phyloP scores from a whole-genome alignment of 441 rosid genomes.

The Euphorbia schlechtendalii region DNA sequence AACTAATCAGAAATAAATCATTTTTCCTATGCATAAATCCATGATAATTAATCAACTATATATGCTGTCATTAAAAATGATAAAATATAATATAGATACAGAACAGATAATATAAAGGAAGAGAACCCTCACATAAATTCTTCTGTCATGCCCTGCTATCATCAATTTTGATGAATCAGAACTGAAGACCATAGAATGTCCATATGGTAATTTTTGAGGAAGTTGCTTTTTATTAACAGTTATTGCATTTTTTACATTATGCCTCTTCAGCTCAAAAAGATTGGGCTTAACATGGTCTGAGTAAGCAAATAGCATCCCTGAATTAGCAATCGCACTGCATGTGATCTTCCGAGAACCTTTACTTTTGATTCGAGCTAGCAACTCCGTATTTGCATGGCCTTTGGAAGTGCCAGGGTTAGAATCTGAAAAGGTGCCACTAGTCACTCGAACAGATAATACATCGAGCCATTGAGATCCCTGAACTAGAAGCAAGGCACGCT shows the following conservation, averaged over 20 bases:
- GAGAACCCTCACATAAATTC: conserved; percentile 63
- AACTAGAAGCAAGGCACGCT: conserved; percentile 64
- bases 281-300: conserved; percentile 68
- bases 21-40: too few species aligned
- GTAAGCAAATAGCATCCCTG: conserved; percentile 70
- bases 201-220: conserved; percentile 53
- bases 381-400: conserved; percentile 52
- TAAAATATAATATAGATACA: background rate
- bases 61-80: too few species aligned
- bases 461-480: conserved; percentile 62
- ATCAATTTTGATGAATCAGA: conserved; percentile 64
- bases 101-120: background rate
- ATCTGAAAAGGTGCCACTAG: conserved; percentile 25
- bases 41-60: too few species aligned
- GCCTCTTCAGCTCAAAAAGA: conserved; percentile 62
- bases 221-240: conserved; percentile 54
- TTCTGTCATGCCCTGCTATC: conserved; percentile 73
- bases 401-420: conserved; percentile 33
- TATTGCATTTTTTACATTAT: conserved; percentile 43
- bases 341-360: conserved; percentile 66
- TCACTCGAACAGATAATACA: conserved; percentile 48
- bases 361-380: conserved; percentile 68
- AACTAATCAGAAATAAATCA: background rate
- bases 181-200: conserved; percentile 82
- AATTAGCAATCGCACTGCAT: conserved; percentile 73